Percentiles rank a stretch among this genome's conserved stretches.
Evolutionary conservation across 164 flowering plant genomes (phyloP).

Genomic region (Stephania japonica): DNA sequence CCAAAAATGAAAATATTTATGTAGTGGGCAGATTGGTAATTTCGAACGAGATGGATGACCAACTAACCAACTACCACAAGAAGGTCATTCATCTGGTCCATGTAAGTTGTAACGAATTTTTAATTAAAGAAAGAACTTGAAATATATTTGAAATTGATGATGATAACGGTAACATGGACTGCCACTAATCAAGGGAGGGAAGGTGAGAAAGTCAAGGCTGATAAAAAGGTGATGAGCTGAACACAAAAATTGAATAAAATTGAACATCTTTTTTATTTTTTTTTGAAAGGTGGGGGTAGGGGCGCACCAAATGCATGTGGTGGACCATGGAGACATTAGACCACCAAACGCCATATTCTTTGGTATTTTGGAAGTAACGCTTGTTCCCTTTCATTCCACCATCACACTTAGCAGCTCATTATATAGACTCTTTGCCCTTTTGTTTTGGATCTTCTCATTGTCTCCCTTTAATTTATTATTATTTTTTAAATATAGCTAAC

Average conservation of each 20-base stretch:
- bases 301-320: not conserved
- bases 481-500: no score
- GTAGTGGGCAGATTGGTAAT: not conserved
- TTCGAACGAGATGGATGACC: not conserved
- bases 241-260: no score
- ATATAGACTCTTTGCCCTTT: not conserved
- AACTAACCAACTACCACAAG: not conserved
- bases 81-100: not conserved
- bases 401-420: not conserved
- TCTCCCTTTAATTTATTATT: not conserved
- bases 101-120: not conserved
- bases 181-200: not conserved
- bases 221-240: no score
- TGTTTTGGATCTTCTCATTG: not conserved
- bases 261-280: no score
- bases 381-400: not conserved
- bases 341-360: not conserved
- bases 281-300: not conserved
- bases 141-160: not conserved
- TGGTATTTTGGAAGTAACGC: not conserved
- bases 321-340: not conserved
- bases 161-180: slow-evolving; percentile 1
- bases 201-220: not conserved
- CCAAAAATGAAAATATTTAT: no score
- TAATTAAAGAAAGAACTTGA: not conserved